Evolutionary conservation across 148 eudicot genomes (phyloP).

Genomic region (Rhododendron williamsianum): DNA sequence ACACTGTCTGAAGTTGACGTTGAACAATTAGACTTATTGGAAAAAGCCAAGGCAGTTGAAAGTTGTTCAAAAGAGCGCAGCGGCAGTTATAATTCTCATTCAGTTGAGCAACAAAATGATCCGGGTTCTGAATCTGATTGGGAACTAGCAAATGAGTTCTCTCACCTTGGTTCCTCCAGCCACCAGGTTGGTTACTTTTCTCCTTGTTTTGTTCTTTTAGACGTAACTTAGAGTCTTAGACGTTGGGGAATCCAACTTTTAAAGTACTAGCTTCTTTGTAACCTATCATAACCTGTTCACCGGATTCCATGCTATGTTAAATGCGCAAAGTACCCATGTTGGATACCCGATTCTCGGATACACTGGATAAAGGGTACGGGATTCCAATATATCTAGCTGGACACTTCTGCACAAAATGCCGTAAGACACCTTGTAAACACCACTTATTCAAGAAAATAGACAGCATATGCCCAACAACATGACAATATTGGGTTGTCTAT

Average conservation of each 20-base stretch:
- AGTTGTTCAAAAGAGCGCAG: constrained; percentile 40
- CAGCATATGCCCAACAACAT: neutral
- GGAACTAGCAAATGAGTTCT: constrained; percentile 22
- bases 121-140: constrained; percentile 36
- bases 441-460: neutral
- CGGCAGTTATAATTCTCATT: constrained; percentile 54
- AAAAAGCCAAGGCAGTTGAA: constrained; percentile 30
- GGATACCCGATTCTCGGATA: neutral
- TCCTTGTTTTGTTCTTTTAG: neutral
- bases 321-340: neutral
- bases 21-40: constrained; percentile 18
- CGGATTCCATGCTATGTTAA: no score
- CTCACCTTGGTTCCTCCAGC: constrained; percentile 32
- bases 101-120: constrained; percentile 41
- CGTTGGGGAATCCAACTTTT: neutral
- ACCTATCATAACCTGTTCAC: neutral
- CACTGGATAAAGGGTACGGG: neutral
- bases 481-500: neutral
- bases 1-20: constrained; percentile 26
- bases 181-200: constrained; percentile 20
- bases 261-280: neutral
- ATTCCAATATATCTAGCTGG: neutral
- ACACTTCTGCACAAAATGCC: neutral
- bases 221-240: neutral
- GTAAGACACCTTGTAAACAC: neutral